Evolutionary conservation across 371 early-diverging fungal genomes (phyloP), one percentile per base, ranked within the genome.

Genomic region (Actinomucor elegans): DNA sequence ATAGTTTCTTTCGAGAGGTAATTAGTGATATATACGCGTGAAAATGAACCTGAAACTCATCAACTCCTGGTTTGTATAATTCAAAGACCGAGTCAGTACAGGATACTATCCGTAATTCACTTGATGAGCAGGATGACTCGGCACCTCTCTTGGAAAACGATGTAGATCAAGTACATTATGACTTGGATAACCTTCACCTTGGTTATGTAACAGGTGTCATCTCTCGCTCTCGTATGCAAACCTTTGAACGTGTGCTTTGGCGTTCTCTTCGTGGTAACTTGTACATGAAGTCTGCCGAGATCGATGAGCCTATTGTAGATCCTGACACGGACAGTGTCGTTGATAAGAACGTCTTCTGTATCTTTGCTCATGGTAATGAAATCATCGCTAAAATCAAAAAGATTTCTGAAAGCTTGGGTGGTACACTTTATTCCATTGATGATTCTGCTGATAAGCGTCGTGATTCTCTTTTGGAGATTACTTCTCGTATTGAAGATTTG

Each of bases 261-360:
- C 90, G 98, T 40, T 90, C 94, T 14, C 87, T 99, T 58, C 93
- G 99, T 57, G 99, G 99, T 44, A 97, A 99, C 73, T 75, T 99
- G 61, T 97, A 88, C 80, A 90, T 99, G 84, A 97, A 95, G 74
- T 84, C 89, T 35, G 94, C 93, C 8, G 97, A 97, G 62, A 94
- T 96, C 55, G 92, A 91, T 47, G 97, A 97, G 57, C 83, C 86
- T 8, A 91, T 96, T 56, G 73, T 83, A 18, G 96, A 97, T 60
- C 94, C 94, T n/a, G 71, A 69, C 49, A 67, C 77, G 2, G 97
- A 95, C 53, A 90, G 90, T 58, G 64, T 81, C 0, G 85, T 95
- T 8, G 85, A 91, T 46, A 99, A 97, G 83, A 94, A 90, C 59
- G 98, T 94, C 10, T 97, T 99, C 68, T 87, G 94, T 57, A 93